Evolutionary conservation across 257 asterid species (phyloP).

Genomic region (Penstemon davidsonii): DNA sequence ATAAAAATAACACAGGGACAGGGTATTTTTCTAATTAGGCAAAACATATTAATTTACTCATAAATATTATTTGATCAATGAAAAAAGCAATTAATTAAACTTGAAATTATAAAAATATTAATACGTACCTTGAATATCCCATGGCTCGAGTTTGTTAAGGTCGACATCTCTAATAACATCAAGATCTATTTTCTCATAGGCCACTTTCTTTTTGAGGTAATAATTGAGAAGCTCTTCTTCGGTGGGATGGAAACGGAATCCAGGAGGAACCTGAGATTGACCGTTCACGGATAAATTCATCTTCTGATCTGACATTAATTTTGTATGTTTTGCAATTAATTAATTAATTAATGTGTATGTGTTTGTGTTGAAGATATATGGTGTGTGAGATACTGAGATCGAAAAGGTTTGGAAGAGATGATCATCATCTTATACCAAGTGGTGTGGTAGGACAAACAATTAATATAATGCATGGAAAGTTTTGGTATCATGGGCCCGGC

Average conservation of each 20-base stretch:
- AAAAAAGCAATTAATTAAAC: no score
- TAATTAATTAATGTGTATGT: no score
- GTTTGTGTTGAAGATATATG: background rate
- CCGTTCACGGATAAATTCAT: slow-evolving; percentile 83
- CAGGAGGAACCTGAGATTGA: slow-evolving; percentile 84
- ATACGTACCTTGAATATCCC: slow-evolving; percentile 84
- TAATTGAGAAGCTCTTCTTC: slow-evolving; percentile 91
- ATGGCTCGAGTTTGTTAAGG: slow-evolving; percentile 91
- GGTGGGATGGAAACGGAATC: slow-evolving; percentile 91
- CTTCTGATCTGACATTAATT: slow-evolving; percentile 38
- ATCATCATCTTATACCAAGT: slow-evolving; percentile 48
- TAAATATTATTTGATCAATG: no score
- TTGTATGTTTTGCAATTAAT: background rate
- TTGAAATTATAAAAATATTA: no score
- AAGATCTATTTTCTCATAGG: slow-evolving; percentile 68
- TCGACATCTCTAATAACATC: slow-evolving; percentile 89
- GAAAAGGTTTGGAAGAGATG: slow-evolving; percentile 44
- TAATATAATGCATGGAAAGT: slow-evolving; percentile 52
- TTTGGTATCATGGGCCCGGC: slow-evolving; percentile 42
- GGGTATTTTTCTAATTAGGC: no score
- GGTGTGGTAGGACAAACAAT: slow-evolving; percentile 30
- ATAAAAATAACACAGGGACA: no score
- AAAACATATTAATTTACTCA: no score
- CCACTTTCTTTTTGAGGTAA: slow-evolving; percentile 79
- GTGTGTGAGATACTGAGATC: no score